Percentiles rank a stretch among this genome's conserved stretches.
These are phyloP conservation scores for Effrenium voratum DNA, from an alignment of 73 alveolate genomes.

Conservation along the genomic window DNA sequence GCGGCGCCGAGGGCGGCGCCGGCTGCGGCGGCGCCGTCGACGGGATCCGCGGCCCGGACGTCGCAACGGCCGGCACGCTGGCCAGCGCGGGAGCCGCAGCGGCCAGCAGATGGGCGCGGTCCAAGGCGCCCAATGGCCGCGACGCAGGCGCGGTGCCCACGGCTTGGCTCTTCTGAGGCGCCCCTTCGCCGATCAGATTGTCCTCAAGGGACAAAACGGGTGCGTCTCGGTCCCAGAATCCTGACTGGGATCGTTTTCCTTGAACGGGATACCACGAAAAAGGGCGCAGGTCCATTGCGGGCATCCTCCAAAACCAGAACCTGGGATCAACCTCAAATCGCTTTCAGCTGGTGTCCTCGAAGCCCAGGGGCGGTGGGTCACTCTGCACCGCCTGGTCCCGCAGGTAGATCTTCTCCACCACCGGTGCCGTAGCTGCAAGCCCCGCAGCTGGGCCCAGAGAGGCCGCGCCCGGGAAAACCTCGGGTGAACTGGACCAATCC, in stretches of 20 bases:
- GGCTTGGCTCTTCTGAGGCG: neutral
- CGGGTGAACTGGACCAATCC: too few relatives aligned
- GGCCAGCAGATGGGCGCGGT: constrained; percentile 63
- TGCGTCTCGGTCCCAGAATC: too few relatives aligned
- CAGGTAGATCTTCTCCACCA: constrained; percentile 84
- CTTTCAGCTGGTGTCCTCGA: constrained; percentile 34
- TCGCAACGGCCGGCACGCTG: too few relatives aligned
- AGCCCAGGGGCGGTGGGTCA: constrained; percentile 76
- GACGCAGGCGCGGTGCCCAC: constrained; percentile 35
- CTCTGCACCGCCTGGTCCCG: constrained; percentile 93
- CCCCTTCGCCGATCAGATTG: neutral
- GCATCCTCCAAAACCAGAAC: neutral
- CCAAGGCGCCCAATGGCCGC: constrained; percentile 82
- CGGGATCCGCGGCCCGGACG: neutral
- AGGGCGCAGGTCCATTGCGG: too few relatives aligned
- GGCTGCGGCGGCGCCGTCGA: neutral
- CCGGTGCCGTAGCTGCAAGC: constrained; percentile 36
- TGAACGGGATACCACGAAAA: too few relatives aligned
- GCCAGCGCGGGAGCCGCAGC: neutral
- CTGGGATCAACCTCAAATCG: neutral
- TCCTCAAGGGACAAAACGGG: too few relatives aligned
- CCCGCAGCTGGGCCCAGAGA: too few relatives aligned
- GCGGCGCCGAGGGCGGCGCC: constrained; percentile 30
- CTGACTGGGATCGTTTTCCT: too few relatives aligned
- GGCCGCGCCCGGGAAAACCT: too few relatives aligned